phyloP scores from a whole-genome alignment of 2,329 filamentous ascomycete species.

The Penicillium psychrosexuale region DNA sequence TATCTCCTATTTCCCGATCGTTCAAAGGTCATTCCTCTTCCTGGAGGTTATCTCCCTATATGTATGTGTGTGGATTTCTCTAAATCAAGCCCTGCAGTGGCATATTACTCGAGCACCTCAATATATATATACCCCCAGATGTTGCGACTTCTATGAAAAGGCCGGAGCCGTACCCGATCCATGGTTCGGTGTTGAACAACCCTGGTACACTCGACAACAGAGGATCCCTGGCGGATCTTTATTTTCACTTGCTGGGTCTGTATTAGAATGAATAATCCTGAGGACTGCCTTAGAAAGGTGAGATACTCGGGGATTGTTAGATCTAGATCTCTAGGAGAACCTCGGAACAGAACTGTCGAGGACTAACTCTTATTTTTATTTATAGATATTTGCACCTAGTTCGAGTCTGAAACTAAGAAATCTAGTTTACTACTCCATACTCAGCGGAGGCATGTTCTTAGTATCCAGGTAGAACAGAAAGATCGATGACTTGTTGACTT shows the following conservation, averaged over 20 bases:
- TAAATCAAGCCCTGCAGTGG: neutral
- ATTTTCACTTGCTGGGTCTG: neutral
- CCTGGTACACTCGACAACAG: neutral
- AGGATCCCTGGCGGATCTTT: neutral
- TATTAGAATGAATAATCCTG: too few relatives aligned
- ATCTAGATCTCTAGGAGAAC: too few relatives aligned
- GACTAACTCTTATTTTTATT: neutral
- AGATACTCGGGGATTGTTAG: too few relatives aligned
- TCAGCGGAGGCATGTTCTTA: too few relatives aligned
- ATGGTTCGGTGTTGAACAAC: constrained; percentile 1
- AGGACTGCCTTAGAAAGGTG: neutral
- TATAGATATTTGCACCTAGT: too few relatives aligned
- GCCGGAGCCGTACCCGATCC: neutral
- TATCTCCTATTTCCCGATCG: neutral
- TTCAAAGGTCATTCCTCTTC: neutral
- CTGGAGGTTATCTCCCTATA: neutral
- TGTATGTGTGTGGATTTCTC: neutral
- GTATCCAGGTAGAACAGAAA: neutral
- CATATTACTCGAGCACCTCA: neutral
- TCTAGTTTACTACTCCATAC: neutral
- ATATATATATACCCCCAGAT: too few relatives aligned
- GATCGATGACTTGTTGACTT: neutral
- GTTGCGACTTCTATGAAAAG: neutral
- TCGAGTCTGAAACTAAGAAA: neutral
- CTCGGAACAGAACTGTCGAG: neutral